A percentile compares a stretch with the other conserved stretches of the same genome.
phyloP scores from a whole-genome alignment of 345 rosid genomes.

The Salix koriyanagi region DNA sequence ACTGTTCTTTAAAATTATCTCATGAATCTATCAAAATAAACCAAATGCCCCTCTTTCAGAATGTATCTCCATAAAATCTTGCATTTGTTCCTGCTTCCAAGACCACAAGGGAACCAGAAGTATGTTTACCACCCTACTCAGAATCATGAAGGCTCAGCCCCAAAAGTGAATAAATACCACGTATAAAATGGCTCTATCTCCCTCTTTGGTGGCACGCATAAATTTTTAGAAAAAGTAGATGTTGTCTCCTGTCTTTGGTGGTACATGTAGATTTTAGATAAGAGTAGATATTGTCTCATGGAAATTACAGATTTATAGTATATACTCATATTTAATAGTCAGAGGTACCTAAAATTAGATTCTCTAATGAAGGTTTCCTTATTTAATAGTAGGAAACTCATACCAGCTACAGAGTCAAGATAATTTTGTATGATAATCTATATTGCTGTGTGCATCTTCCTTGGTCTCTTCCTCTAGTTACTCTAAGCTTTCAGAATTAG shows the following conservation, averaged over 20 bases:
- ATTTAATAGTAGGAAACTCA: background rate
- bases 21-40: background rate
- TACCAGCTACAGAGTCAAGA: background rate
- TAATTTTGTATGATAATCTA: background rate
- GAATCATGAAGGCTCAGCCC: background rate
- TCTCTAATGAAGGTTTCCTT: background rate
- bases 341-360: background rate
- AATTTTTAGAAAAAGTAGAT: background rate
- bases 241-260: background rate
- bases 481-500: background rate
- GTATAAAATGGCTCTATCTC: background rate
- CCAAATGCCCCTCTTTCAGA: background rate
- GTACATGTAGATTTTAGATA: background rate
- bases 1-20: background rate
- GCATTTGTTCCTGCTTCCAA: background rate
- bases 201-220: background rate
- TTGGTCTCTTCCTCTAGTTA: background rate
- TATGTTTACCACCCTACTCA: background rate
- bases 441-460: background rate
- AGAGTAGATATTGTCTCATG: background rate
- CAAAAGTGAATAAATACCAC: background rate
- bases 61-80: background rate
- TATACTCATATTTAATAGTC: background rate
- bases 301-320: background rate
- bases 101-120: background rate